Conservation (phyloP, 768 basidiomycete species). For the Cantharellus anzutake region DNA sequence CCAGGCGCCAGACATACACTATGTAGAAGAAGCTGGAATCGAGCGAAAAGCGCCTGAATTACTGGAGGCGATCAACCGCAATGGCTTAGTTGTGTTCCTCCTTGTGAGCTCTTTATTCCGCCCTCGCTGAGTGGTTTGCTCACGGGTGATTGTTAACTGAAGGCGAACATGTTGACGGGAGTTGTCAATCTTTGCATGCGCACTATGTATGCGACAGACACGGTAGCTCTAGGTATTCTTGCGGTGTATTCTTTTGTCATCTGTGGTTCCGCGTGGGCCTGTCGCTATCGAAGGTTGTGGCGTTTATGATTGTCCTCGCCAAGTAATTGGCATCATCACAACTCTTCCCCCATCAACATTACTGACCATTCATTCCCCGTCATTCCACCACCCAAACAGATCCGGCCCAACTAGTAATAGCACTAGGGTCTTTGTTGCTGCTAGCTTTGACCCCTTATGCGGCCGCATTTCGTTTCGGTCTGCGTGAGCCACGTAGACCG, state of each 20-base stretch:
- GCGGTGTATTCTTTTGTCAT: slow-evolving; percentile 37
- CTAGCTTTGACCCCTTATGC: too few species aligned
- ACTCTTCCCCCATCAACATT: too few species aligned
- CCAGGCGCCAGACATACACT: too few species aligned
- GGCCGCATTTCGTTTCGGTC: too few species aligned
- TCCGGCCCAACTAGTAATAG: too few species aligned
- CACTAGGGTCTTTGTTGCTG: too few species aligned
- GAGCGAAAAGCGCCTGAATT: slow-evolving; percentile 25
- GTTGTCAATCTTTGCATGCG: slow-evolving; percentile 56
- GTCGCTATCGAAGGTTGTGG: slow-evolving; percentile 12
- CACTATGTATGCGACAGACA: slow-evolving; percentile 60
- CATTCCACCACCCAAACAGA: too few species aligned
- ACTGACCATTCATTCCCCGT: too few species aligned
- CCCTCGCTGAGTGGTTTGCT: background rate
- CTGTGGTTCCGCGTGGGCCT: slow-evolving; percentile 44
- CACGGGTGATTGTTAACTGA: slow-evolving; percentile 1
- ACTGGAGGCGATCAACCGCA: slow-evolving; percentile 66
- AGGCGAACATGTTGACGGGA: slow-evolving; percentile 85
- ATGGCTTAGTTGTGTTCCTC: slow-evolving; percentile 64
- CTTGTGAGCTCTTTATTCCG: slow-evolving; percentile 24
- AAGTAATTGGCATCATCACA: too few species aligned
- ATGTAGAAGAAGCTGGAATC: background rate
- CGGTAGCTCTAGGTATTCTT: slow-evolving; percentile 41
- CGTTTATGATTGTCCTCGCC: background rate
- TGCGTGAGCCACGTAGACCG: too few species aligned